A percentile compares a stretch with the other conserved stretches of the same genome.
Conservation (phyloP, 2,329 filamentous ascomycete genomes). For the Paraconiothyrium brasiliense region DNA sequence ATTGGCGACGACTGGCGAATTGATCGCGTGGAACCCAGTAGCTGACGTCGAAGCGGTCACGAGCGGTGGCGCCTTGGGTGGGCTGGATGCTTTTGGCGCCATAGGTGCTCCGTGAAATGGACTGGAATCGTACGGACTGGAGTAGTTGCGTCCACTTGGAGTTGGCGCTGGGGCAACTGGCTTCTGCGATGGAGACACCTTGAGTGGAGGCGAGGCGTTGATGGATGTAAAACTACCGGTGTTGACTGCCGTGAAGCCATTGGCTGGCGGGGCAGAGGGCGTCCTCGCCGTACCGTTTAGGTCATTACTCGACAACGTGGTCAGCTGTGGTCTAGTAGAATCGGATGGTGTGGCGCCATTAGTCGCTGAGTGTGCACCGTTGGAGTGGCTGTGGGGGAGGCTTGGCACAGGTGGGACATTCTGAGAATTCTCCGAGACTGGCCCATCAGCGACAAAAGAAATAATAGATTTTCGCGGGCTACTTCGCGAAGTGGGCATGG, state of each 20-base stretch:
- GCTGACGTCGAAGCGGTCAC: constrained; percentile 18
- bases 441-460: constrained; percentile 31
- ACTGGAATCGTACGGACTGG: constrained; percentile 42
- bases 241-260: constrained; percentile 35
- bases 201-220: constrained; percentile 29
- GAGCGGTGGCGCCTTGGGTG: constrained; percentile 26
- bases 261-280: constrained; percentile 21
- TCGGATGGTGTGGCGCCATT: constrained; percentile 29
- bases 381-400: constrained; percentile 23
- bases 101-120: constrained; percentile 23
- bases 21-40: constrained; percentile 26
- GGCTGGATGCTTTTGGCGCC: constrained; percentile 24
- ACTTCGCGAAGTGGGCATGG: constrained; percentile 36
- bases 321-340: constrained; percentile 34
- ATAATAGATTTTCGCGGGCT: constrained; percentile 43
- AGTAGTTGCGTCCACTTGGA: constrained; percentile 35
- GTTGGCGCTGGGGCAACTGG: constrained; percentile 18
- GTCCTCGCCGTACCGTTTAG: constrained; percentile 38
- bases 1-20: constrained; percentile 26
- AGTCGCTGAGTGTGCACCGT: constrained; percentile 31
- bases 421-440: constrained; percentile 38
- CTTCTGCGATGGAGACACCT: constrained; percentile 28
- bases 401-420: constrained; percentile 38
- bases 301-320: constrained; percentile 40
- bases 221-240: constrained; percentile 35